These are phyloP conservation scores for Plasmodium blacklocki DNA, from an alignment of 169 alveolate genomes.

Conservation along the genomic window DNA sequence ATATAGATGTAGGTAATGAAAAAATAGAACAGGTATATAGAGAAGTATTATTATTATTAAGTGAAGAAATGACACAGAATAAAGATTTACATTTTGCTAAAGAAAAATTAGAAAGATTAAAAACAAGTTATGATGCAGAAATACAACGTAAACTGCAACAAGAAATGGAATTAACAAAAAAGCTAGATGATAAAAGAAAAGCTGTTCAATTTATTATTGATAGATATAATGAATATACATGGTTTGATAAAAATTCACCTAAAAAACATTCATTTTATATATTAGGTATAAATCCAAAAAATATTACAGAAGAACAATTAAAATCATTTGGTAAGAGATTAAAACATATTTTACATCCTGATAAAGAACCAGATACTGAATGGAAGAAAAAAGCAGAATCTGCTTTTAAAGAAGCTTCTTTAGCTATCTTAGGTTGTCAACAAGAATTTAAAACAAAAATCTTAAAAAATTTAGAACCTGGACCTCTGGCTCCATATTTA, in stretches of 20 bases:
- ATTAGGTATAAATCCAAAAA: conserved; percentile 80
- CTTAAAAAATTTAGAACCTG: conserved; percentile 48
- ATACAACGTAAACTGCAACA: conserved; percentile 78
- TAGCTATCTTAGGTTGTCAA: conserved; percentile 82
- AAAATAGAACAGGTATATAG: conserved; percentile 23
- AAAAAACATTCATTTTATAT: conserved; percentile 82
- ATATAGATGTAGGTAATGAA: conserved; percentile 46
- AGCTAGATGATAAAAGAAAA: conserved; percentile 74
- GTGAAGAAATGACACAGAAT: conserved; percentile 63
- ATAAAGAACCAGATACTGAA: conserved; percentile 84
- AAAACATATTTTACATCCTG: conserved; percentile 85
- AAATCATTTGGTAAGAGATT: conserved; percentile 80
- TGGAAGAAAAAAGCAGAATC: conserved; percentile 83
- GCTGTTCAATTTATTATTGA: conserved; percentile 82
- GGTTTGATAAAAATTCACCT: conserved; percentile 74
- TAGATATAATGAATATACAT: conserved; percentile 77
- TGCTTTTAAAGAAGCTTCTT: conserved; percentile 87
- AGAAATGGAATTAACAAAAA: conserved; percentile 79
- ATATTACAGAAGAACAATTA: conserved; percentile 74
- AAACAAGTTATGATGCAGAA: conserved; percentile 77
- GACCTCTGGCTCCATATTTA: conserved; percentile 63
- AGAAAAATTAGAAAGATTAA: conserved; percentile 74
- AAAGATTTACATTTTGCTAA: conserved; percentile 62
- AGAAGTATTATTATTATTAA: conserved; percentile 42
- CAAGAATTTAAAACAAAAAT: conserved; percentile 73